Evolutionary conservation across 345 rosid genomes (phyloP), one percentile per base, ranked within the genome.

Genomic region (Triadica sebifera): DNA sequence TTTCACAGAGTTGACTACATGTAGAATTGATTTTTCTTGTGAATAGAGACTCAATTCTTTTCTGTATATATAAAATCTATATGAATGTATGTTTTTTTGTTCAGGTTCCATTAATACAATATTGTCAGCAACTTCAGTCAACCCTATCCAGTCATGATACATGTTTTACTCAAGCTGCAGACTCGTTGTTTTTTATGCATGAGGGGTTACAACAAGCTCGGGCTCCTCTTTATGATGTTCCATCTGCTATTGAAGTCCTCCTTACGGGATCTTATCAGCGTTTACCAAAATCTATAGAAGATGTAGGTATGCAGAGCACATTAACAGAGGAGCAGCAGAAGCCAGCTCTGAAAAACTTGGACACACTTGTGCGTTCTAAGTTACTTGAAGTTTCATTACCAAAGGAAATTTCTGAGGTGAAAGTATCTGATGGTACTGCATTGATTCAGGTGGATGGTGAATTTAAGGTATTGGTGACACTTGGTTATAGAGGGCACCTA

Each of bases 121-220:
- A 89, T 81, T 93, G 89, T 73, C 96, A 91, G 83, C 98, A 91
- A 75, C 89, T 91, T 29, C 87, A 87, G 56, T 89, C 95, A 67
- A 91, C 97, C 71, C 78, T 96, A 79, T 90, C 98, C 65, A 85
- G 89, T 85, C 98, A 91, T 77, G 98, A 90, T 78, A 81, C 91
- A 39, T 91, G 96, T 80, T 93, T 96, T 75, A 90, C 93, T 76
- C 96, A 93, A 88, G 89, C 97, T 51, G 91, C 97, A 63, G 99
- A 96, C 84, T 90, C 93, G 0, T 86, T 93, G 71, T 96, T 91
- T 84, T 96, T 93, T 81, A 89, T 96, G 99, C 98, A 91, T 60
- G 99, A 96, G 83, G 97, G 97, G 72, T 78, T 96, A 53, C 99
- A 91, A 72, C 98, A 96, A 86, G 98, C 99, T 71, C 95, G 93